Evolutionary conservation across 2,329 filamentous ascomycete species (phyloP), one percentile per base, ranked within the genome.

Genomic region (Periconia digitata): DNA sequence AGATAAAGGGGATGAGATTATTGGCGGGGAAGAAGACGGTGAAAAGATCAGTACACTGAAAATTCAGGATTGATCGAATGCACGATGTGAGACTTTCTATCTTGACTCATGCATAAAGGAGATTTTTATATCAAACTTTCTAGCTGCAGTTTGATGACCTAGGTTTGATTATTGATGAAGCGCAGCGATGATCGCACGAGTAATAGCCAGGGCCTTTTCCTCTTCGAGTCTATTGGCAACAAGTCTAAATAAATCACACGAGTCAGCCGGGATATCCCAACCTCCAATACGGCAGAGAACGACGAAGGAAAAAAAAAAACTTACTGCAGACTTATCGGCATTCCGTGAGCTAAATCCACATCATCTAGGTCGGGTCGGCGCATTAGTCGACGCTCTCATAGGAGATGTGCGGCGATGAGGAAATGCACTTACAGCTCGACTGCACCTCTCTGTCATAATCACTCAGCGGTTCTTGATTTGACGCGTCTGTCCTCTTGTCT

Each of bases 191-290:
- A n/a, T n/a, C n/a, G n/a, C n/a, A n/a, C n/a, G n/a, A n/a, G 71
- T 72, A 70, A 74, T 74, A 13, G 58, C 64, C 24, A 75, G 57
- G 1, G 73, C 70, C 50, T 74, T 75, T 43, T 75, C 73, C 44
- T 75, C 73, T 46, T 75, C 70, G 2, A 75, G 59, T 34, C 71
- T 62, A 40, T 66, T 60, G 6, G 70, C 72, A 23, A 75, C 59
- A 5, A 75, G 67, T 32, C 61, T 64, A 34, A 4, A 8, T 18
- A 22, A 20, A 16, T 22, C 3, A 13, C 54, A 40, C 57, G 46
- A 32, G 20, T 27, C 13, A 27, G 24, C 24, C 10, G 27, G n/a
- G 27, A 10, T 32, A 4, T 10, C 3, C 3, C 12, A 32, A 32
- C 12, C 8, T 15, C 12, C 8, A 32, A 32, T 27, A 27, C 24